phyloP scores from a whole-genome alignment of 148 eudicot species.

The Persicaria tinctoria region DNA sequence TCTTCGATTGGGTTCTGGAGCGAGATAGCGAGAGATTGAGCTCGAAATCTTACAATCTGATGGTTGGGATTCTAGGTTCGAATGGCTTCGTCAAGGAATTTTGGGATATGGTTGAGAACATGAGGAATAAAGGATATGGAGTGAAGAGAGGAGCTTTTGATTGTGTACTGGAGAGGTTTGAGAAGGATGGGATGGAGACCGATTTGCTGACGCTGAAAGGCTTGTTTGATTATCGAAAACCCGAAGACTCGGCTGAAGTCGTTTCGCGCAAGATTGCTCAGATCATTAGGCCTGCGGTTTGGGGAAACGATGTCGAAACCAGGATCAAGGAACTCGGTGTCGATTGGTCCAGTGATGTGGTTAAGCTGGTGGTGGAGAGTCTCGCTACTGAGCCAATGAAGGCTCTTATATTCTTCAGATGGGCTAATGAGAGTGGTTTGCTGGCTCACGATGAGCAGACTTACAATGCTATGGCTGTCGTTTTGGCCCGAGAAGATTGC shows the following conservation, averaged over 20 bases:
- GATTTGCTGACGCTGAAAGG: constrained; percentile 53
- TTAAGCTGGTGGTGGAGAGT: constrained; percentile 48
- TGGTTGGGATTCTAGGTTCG: constrained; percentile 51
- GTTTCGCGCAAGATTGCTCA: constrained; percentile 31
- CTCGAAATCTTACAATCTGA: constrained; percentile 61
- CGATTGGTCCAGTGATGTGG: constrained; percentile 39
- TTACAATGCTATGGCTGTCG: constrained; percentile 47
- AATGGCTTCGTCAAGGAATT: constrained; percentile 54
- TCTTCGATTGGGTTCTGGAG: constrained; percentile 57
- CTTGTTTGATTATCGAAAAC: constrained; percentile 33
- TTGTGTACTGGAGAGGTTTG: constrained; percentile 42
- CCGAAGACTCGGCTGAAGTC: constrained; percentile 20
- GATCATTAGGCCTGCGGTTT: constrained; percentile 34
- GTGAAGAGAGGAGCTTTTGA: constrained; percentile 35
- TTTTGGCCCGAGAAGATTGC: constrained; percentile 48
- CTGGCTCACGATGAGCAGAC: constrained; percentile 52
- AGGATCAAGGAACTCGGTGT: constrained; percentile 30
- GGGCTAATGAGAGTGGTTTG: constrained; percentile 59
- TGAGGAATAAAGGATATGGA: constrained; percentile 72
- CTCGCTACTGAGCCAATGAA: constrained; percentile 43
- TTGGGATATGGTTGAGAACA: constrained; percentile 59
- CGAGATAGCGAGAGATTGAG: constrained; percentile 34
- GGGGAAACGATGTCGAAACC: constrained; percentile 75
- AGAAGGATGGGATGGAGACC: constrained; percentile 35
- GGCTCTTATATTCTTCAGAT: constrained; percentile 67